phyloP scores from a whole-genome alignment of 108 stramenopile species.

The Nitzschia inconspicua region DNA sequence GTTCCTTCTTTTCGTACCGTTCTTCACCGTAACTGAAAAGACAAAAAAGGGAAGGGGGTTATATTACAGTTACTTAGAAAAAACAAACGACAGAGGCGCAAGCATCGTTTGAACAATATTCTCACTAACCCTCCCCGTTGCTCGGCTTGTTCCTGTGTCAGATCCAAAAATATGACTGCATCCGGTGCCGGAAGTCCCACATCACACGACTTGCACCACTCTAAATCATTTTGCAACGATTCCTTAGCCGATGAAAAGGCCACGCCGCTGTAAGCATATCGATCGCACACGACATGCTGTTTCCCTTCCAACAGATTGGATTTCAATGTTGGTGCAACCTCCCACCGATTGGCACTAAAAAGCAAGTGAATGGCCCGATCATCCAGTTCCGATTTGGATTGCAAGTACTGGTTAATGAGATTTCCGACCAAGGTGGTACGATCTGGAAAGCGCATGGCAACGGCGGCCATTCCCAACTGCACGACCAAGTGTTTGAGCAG shows the following conservation, averaged over 20 bases:
- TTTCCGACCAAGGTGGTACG: conserved; percentile 83
- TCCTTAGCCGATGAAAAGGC: conserved; percentile 95
- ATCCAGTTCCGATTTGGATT: conserved; percentile 71
- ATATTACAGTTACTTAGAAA: neutral
- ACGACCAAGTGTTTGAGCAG: conserved; percentile 58
- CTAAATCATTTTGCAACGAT: conserved; percentile 39
- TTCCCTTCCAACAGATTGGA: conserved; percentile 53
- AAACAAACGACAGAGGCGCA: neutral
- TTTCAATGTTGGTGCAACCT: conserved; percentile 66
- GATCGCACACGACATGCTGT: conserved; percentile 88
- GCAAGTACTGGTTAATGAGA: conserved; percentile 93
- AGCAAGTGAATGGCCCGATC: conserved; percentile 96
- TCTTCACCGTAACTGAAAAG: conserved; percentile 57
- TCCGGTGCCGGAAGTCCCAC: conserved; percentile 96
- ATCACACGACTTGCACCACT: conserved; percentile 93
- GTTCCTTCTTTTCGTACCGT: conserved; percentile 82
- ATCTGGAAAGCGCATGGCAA: conserved; percentile 76
- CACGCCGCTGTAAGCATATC: conserved; percentile 97
- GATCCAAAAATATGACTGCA: conserved; percentile 92
- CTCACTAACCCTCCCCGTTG: conserved; percentile 89
- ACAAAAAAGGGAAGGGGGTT: neutral
- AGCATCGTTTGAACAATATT: neutral
- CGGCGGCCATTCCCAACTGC: conserved; percentile 58
- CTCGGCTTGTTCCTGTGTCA: conserved; percentile 85
- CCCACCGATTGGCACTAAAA: conserved; percentile 99